Conservation (phyloP, 2,329 filamentous ascomycete genomes). For the Fusarium bactridioides region DNA sequence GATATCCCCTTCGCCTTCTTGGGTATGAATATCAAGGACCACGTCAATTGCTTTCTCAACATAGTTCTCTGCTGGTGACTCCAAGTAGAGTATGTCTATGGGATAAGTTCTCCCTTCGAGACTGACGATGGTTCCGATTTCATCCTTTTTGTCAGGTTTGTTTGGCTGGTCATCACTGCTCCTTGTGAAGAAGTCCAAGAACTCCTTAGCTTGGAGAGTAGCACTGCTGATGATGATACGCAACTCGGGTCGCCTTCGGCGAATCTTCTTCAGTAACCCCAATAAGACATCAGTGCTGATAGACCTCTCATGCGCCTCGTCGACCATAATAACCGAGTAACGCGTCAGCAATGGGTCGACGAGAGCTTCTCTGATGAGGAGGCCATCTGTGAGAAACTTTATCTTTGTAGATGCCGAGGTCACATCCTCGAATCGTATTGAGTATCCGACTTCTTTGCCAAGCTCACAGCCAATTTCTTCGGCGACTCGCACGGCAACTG, state of each 20-base stretch:
- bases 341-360: constrained; percentile 90
- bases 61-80: constrained; percentile 83
- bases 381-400: constrained; percentile 94
- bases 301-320: constrained; percentile 94
- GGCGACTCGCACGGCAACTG: constrained; percentile 86
- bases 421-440: constrained; percentile 90
- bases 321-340: constrained; percentile 97
- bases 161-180: constrained; percentile 48
- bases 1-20: constrained; percentile 84
- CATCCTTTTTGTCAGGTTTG: constrained; percentile 43
- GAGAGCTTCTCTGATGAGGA: constrained; percentile 89
- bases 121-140: constrained; percentile 69
- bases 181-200: constrained; percentile 76
- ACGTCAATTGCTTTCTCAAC: constrained; percentile 83
- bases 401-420: constrained; percentile 86
- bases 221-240: constrained; percentile 93
- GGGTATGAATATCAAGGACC: constrained; percentile 85
- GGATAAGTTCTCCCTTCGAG: constrained; percentile 89
- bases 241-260: constrained; percentile 79
- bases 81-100: constrained; percentile 84
- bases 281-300: constrained; percentile 91
- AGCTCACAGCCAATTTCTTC: constrained; percentile 87
- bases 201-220: constrained; percentile 88
- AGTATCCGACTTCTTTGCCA: constrained; percentile 92
- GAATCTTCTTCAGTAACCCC: constrained; percentile 90